Base-by-base conservation (phyloP, 371 early-diverging fungal species). In the Vairimorpha ceranae region DNA sequence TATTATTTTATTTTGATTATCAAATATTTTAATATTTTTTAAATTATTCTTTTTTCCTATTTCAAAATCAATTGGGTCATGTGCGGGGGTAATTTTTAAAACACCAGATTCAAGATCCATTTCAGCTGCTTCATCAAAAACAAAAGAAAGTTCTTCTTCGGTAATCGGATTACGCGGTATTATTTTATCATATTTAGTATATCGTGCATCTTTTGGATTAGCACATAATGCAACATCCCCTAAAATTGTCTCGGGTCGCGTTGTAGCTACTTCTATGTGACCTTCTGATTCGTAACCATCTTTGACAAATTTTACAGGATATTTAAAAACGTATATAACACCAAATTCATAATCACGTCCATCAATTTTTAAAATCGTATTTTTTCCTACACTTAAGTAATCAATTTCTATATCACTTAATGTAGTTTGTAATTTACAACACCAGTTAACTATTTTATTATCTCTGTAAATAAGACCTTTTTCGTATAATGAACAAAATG, bases 1-100 rank as follows among this genome's bases (percentile, higher is more conserved):
- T 83, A 93, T 95, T 70, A 91, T 86, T 66, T 90, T 90, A 77
- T 96, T 96, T 69, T 95, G 89, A 60, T 93, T 94, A 80, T 95
- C 95, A 74, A 97, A 84, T 48, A 97, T 88, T 81, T 91, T 91
- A 85, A 94, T 94, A 72, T 92, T 90, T 75, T 89, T 85, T 27
- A 97, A 87, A 63, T 88, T 87, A 82, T 97, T 92, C 59, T 93
- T 91, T 85, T 93, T 92, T 76, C 94, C 95, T 48, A 96, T 89
- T 78, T 88, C 90, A 81, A 91, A 97, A 89, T 99, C 99, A 87
- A 93, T 93, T 77, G 88, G 87, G 86, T 99, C 99, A 84, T 97
- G 97, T n/a, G 96, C 95, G 12, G 93, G 95, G 0, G 99, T 97
- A 72, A 99, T 93, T 87, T 99, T 99, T 77, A 99, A 93, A 70